phyloP scores from a whole-genome alignment of 192 early-diverging fungal genomes.

The Linnemannia zychae region DNA sequence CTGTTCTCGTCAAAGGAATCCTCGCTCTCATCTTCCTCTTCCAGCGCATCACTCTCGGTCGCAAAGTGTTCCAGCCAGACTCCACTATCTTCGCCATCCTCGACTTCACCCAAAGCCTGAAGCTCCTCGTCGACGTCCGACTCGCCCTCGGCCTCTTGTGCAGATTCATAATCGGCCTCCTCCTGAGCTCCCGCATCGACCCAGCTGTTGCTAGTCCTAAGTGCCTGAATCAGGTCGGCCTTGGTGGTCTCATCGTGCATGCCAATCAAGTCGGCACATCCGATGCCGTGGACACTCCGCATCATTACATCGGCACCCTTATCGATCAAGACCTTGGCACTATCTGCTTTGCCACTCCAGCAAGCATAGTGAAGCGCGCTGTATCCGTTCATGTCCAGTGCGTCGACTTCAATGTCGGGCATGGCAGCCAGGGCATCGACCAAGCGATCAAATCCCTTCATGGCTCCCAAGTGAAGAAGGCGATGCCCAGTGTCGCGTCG shows the following conservation, averaged over 20 bases:
- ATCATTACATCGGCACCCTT: conserved; percentile 42
- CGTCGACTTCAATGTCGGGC: conserved; percentile 63
- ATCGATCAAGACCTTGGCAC: conserved; percentile 68
- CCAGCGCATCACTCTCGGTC: conserved; percentile 37
- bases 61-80: conserved; percentile 47
- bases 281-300: conserved; percentile 40
- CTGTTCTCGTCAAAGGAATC: conserved; percentile 37
- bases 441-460: conserved; percentile 70
- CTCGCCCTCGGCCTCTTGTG: conserved; percentile 40
- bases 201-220: conserved; percentile 51
- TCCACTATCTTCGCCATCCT: conserved; percentile 34
- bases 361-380: conserved; percentile 80
- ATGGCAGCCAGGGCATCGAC: conserved; percentile 53
- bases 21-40: conserved; percentile 28
- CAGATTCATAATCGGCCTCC: conserved; percentile 38
- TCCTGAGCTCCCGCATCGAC: conserved; percentile 50
- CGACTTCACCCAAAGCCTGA: conserved; percentile 19
- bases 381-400: conserved; percentile 73
- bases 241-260: conserved; percentile 11
- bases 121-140: conserved; percentile 44
- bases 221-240: conserved; percentile 17
- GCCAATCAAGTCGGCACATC: conserved; percentile 37
- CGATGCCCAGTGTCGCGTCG: conserved; percentile 64
- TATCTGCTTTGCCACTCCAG: conserved; percentile 61
- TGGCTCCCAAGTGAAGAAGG: conserved; percentile 73